Percentiles rank a stretch among this genome's conserved stretches.
Conservation (phyloP, 495 filamentous ascomycete species). For the Tuber calosporum region DNA sequence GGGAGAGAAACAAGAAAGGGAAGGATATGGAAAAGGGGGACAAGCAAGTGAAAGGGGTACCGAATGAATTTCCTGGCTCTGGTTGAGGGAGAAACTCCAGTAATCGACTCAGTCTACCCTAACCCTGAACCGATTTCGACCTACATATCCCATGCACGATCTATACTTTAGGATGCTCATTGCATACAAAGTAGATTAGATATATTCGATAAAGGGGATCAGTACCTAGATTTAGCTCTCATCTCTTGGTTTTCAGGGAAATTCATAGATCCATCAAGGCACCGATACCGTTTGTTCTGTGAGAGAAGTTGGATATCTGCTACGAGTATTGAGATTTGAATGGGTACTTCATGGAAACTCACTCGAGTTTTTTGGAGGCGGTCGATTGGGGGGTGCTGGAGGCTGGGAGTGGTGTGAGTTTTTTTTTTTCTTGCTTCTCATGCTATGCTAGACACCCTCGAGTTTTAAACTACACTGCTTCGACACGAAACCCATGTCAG, state of each 20-base stretch:
- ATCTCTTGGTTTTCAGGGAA: background rate
- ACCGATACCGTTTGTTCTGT: background rate
- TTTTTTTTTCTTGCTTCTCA: background rate
- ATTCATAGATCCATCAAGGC: background rate
- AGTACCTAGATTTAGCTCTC: background rate
- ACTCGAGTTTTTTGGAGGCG: background rate
- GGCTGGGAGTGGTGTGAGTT: background rate
- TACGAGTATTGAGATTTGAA: background rate
- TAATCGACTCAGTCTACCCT: background rate
- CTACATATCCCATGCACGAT: conserved; percentile 5
- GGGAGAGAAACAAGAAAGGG: background rate
- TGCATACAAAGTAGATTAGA: conserved; percentile 1
- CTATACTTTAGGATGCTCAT: background rate
- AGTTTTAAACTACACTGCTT: conserved; percentile 6
- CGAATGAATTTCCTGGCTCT: background rate
- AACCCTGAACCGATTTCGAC: conserved; percentile 6
- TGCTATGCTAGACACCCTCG: conserved; percentile 1
- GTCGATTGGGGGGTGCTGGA: background rate
- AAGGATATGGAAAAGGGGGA: background rate
- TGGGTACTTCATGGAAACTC: conserved; percentile 1
- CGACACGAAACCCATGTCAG: conserved; percentile 1
- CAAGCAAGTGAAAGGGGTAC: background rate
- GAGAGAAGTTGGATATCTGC: conserved; percentile 2
- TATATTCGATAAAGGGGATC: background rate
- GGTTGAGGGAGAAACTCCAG: background rate